These are phyloP conservation scores for Bisporella sp. DNA, from an alignment of 2,329 filamentous ascomycete genomes.

Conservation along the genomic window DNA sequence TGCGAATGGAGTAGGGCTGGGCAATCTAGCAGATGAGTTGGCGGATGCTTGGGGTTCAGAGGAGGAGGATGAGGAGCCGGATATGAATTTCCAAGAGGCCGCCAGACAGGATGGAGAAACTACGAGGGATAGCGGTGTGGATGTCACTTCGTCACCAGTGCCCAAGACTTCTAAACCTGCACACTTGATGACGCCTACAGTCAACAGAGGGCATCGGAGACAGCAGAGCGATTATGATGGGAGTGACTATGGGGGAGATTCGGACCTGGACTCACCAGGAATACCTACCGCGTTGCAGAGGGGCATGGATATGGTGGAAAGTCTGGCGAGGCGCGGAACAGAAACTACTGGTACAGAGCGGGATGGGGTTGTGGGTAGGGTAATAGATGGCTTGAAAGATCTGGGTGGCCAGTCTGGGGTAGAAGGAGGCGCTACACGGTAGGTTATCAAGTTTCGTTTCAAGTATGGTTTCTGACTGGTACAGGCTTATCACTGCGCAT, in stretches of 20 bases:
- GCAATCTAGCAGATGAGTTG: conserved; percentile 75
- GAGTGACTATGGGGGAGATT: conserved; percentile 67
- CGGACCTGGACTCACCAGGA: conserved; percentile 56
- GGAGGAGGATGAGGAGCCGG: conserved; percentile 44
- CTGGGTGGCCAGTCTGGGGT: conserved; percentile 67
- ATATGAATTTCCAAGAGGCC: conserved; percentile 30
- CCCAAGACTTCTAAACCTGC: conserved; percentile 10
- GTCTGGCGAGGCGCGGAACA: conserved; percentile 56
- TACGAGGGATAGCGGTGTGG: conserved; percentile 28
- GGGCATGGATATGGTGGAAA: conserved; percentile 67
- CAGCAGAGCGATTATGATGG: conserved; percentile 59
- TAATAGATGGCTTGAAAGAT: conserved; percentile 63
- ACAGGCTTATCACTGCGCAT: conserved; percentile 68
- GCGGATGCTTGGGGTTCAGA: conserved; percentile 64
- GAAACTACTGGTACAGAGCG: conserved; percentile 58
- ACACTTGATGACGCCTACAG: conserved; percentile 16
- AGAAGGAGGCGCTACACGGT: conserved; percentile 67
- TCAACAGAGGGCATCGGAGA: conserved; percentile 37
- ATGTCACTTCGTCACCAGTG: conserved; percentile 21
- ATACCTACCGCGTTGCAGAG: conserved; percentile 60
- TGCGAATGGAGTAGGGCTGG: conserved; percentile 48
- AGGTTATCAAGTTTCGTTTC: conserved; percentile 17
- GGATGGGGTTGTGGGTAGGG: conserved; percentile 61
- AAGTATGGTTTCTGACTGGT: conserved; percentile 6
- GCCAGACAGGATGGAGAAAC: conserved; percentile 26